Base-by-base conservation (phyloP, 495 filamentous ascomycete species). In the Penicilliopsis zonata region DNA sequence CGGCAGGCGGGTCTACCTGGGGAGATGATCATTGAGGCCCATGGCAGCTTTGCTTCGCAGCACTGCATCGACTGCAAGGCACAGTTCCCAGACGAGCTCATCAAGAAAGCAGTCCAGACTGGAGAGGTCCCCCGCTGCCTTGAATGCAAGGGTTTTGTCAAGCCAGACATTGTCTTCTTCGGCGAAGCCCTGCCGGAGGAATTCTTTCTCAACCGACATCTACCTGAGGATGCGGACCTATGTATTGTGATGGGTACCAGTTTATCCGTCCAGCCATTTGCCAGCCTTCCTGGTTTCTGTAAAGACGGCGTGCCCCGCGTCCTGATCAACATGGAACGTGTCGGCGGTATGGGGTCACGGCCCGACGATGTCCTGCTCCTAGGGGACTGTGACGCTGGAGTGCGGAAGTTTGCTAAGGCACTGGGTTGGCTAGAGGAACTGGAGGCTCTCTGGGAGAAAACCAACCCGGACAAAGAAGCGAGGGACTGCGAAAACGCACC, bases 161-260 rank as follows among this genome's bases (percentile, higher is more conserved):
- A 98, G 57, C 90, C 90, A 2, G 88, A 95, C 44, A 96, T 98
- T 56, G 86, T 93, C 3, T 98, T 98, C 59, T 98, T 96, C 45
- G 90, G 88, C 28, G 90, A 98, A 57, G 62, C 73, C 15, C 59
- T 98, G 17, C 92, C 90, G 0, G 50, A 52, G 7, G 45, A 50
- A 0, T 98, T 96, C 52, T 76, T 78, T 43, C 41, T 53, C 3
- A 80, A 76, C 37, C 57, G 61, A 13, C 36, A 44, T 14, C 42
- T 80, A 12, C 70, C 74, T 1, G 56, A 44, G 10, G 48, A 64
- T 38, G 84, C 86, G 3, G 88, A 96, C 52, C 55, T 96, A 18
- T 74, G 76, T 30, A 79, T 98, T 23, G 68, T 98, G 23, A 83
- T 96, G 74, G 90, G 90, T 2, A 94, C 88, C 4, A 94, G 86